Evolutionary conservation across 495 filamentous ascomycete species (phyloP), one percentile per base, ranked within the genome.

Genomic region (Penicillium cinerascens): DNA sequence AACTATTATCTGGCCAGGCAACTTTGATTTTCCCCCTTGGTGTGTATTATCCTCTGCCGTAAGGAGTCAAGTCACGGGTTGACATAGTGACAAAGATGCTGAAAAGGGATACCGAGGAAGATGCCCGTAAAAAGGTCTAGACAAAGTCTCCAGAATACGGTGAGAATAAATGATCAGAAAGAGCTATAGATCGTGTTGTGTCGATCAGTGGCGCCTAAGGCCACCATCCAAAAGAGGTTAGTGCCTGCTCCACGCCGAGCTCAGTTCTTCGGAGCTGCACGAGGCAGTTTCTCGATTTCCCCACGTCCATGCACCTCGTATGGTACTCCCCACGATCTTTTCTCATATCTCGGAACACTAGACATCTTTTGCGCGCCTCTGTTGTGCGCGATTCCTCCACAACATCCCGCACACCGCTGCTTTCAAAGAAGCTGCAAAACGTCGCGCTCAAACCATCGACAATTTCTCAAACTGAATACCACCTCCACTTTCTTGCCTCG

Each of bases 261-360:
- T 52, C 37, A 39, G 37, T 39, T 39, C 37, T 51, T 49, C 44
- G 49, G 45, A 58, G 51, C 50, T 54, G 49, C 51, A 53, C 55
- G 42, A 47, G 44, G 27, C 20, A 43, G 41, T 25, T 15, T 11
- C 41, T 43, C n/a, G 27, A 21, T 21, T 20, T 18, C 36, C 15
- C n/a, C n/a, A 5, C 2, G 37, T 39, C 37, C 37, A 18, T 39
- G 1, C 37, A 17, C 37, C 37, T 7, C 18, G 10, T 16, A 38
- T 38, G 2, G 16, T 16, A 20, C 18, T 33, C 11, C 1, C 29
- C 29, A 20, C 36, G 13, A 38, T 39, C 37, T 18, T 16, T 17
- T 10, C n/a, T 18, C 13, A 17, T 39, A 8, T 33, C 11, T 15
- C 1, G 11, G 10, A 8, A 13, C 11, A 3, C 11, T 29, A 13